phyloP scores from a whole-genome alignment of 148 eudicot genomes.

The Diospyros kaki region DNA sequence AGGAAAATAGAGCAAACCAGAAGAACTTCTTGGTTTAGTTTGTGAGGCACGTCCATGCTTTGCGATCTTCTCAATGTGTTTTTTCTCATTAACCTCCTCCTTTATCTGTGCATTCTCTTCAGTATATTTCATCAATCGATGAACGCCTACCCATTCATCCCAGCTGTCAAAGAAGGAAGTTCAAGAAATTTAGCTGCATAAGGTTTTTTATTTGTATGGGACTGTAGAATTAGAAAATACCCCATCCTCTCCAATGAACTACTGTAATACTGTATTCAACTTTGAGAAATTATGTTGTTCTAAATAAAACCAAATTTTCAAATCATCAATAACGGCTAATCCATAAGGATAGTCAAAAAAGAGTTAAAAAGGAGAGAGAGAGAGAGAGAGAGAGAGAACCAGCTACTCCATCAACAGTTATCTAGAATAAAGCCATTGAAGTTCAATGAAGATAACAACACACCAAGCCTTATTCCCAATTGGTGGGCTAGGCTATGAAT shows the following conservation, averaged over 20 bases:
- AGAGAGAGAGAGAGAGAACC: too few species aligned
- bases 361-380: too few species aligned
- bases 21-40: slow-evolving; percentile 24
- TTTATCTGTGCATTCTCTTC: slow-evolving; percentile 41
- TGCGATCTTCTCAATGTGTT: slow-evolving; percentile 16
- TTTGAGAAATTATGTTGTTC: background rate
- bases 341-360: too few species aligned
- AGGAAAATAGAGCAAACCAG: slow-evolving; percentile 17
- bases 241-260: background rate
- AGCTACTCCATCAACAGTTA: too few species aligned
- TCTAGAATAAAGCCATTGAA: too few species aligned
- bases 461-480: too few species aligned
- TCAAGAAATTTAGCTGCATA: background rate
- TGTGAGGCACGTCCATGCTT: slow-evolving; percentile 21
- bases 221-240: slow-evolving; percentile 6
- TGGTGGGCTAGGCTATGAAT: too few species aligned
- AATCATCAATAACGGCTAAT: too few species aligned
- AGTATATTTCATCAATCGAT: slow-evolving; percentile 40
- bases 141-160: slow-evolving; percentile 63
- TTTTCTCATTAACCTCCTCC: slow-evolving; percentile 21
- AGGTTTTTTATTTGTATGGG: background rate
- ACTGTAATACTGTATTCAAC: background rate
- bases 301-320: background rate
- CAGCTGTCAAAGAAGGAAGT: slow-evolving; percentile 31
- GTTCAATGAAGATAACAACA: too few species aligned